Evolutionary conservation across 768 basidiomycete genomes (phyloP), one percentile per base, ranked within the genome.

Genomic region (Pseudohyphozyma bogoriensis): DNA sequence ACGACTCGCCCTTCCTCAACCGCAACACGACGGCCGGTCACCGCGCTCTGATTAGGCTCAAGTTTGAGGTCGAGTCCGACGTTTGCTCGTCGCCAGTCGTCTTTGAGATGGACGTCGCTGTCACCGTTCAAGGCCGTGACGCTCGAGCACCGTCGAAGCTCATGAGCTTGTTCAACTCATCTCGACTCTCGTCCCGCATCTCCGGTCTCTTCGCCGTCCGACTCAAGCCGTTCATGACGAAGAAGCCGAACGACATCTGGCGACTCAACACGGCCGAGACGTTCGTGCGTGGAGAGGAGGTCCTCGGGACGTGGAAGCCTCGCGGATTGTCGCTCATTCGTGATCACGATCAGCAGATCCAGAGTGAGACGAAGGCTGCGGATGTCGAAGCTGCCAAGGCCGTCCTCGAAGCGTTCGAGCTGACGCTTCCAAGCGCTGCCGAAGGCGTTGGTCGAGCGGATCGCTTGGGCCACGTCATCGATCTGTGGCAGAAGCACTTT

Each of bases 251-350:
- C 71, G 91, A 96, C 64, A 78, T 99, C 18, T 96, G 93, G 95
- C 78, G 91, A 42, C 77, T 97, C 54, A 90, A 99, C 75, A 96
- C 93, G 1, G 84, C 87, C 32, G 86, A 88, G 74, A 92, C 90
- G 72, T 96, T 92, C 74, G 91, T 99, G 0, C 81, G 85, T 47
- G 93, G 93, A 11, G 92, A 97, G 72, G 92, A 96, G 69, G 74
- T 78, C 5, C 78, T 97, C 32, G 83, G 80, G 9, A 73, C 78
- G 24, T 97, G 93, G 92, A 86, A 83, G 67, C 84, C 92, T 46
- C 81, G 92, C 47, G 89, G 92, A 12, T 80, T 96, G 31, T 85
- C 85, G 29, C 83, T 90, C 13, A 85, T 99, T 31, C 84, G 93
- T 65, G 93, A 96, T 70, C 86, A 88, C 70, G 77, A 78, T 51